A percentile compares a stretch with the other conserved stretches of the same genome.
Evolutionary conservation across 2,329 filamentous ascomycete genomes (phyloP).

Genomic region (Leptosphaerulina australis): DNA sequence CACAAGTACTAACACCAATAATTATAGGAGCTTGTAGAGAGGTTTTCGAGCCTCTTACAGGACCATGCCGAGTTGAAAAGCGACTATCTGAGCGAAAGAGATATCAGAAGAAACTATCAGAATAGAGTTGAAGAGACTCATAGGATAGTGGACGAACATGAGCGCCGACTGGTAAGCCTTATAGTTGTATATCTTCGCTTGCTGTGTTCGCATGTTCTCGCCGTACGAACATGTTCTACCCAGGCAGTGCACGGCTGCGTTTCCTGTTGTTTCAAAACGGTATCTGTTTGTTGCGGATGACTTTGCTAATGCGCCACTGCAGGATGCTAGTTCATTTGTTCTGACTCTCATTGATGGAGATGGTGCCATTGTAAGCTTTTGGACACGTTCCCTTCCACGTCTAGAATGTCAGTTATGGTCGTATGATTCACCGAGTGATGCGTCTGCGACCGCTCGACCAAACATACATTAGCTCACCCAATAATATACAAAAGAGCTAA

Average conservation of each 20-base stretch:
- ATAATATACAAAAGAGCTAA: not conserved
- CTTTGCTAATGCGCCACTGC: constrained; percentile 6
- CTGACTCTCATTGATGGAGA: constrained; percentile 58
- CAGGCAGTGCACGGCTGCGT: not conserved
- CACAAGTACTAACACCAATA: constrained; percentile 27
- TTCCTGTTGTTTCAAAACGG: not conserved
- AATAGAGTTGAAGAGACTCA: constrained; percentile 29
- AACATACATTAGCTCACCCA: not conserved
- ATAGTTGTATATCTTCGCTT: not conserved
- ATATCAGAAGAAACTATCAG: constrained; percentile 43
- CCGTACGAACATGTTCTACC: not conserved
- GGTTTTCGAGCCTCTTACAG: constrained; percentile 32
- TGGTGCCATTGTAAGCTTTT: constrained; percentile 51
- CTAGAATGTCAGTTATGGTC: not conserved
- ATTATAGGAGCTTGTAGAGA: constrained; percentile 40
- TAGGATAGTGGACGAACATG: constrained; percentile 26
- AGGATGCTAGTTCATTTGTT: constrained; percentile 52
- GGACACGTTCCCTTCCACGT: not conserved
- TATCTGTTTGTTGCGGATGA: too few species aligned
- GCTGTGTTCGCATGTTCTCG: not conserved
- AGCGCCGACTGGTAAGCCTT: constrained; percentile 35
- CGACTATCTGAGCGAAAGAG: constrained; percentile 42
- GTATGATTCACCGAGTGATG: too few species aligned
- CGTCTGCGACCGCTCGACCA: not conserved
- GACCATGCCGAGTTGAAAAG: constrained; percentile 36